Conservation (phyloP, 345 rosid genomes). For the Angophora floribunda region DNA sequence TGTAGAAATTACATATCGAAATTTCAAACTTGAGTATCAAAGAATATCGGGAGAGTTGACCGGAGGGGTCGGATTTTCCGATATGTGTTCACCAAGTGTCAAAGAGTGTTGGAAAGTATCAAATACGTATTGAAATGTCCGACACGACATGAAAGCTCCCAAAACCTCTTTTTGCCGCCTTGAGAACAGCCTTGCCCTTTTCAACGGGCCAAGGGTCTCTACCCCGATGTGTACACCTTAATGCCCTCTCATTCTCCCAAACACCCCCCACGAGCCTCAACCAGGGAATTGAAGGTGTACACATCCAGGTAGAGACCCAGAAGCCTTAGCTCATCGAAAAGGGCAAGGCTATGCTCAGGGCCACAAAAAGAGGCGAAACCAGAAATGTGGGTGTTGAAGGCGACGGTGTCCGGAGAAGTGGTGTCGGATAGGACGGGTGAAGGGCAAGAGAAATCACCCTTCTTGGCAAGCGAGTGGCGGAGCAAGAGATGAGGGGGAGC, state of each 20-base stretch:
- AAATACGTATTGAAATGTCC: too few species aligned
- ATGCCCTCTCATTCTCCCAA: conserved; percentile 7
- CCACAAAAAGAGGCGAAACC: conserved; percentile 10
- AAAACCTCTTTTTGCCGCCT: too few species aligned
- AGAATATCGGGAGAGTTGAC: too few species aligned
- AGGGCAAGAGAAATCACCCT: conserved; percentile 5
- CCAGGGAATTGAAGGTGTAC: conserved; percentile 18
- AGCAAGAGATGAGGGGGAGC: conserved; percentile 21
- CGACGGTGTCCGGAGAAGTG: conserved; percentile 6
- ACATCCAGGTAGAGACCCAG: conserved; percentile 15
- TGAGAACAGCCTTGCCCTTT: too few species aligned
- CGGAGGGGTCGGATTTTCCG: too few species aligned
- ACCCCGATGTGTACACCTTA: too few species aligned
- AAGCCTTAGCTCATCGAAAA: conserved; percentile 10
- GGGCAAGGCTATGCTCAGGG: not conserved
- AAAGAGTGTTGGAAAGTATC: too few species aligned
- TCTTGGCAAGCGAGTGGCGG: conserved; percentile 16
- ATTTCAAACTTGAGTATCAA: too few species aligned
- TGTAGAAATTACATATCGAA: too few species aligned
- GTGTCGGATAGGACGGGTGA: conserved; percentile 16
- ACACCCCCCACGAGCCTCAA: conserved; percentile 4
- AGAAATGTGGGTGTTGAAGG: conserved; percentile 19
- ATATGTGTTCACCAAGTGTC: too few species aligned
- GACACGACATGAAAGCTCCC: too few species aligned
- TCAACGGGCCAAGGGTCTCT: too few species aligned